These are phyloP conservation scores for Metschnikowia koreensis DNA, from an alignment of 805 yeast species.

Conservation along the genomic window DNA sequence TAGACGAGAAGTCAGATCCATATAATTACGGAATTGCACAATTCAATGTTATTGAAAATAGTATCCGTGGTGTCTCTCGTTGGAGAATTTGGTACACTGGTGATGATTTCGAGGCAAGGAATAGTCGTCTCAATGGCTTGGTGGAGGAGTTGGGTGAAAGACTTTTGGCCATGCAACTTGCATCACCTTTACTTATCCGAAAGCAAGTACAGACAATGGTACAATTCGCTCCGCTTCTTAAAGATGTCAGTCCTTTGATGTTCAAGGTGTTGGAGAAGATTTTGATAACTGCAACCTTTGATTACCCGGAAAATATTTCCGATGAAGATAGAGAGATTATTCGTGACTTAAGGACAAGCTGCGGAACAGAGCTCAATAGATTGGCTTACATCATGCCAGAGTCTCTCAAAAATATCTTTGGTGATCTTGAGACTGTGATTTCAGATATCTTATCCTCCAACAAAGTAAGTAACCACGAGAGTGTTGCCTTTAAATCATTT, in stretches of 20 bases:
- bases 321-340: conserved; percentile 79
- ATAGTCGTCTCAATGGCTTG: conserved; percentile 48
- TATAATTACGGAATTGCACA: conserved; percentile 77
- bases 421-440: conserved; percentile 80
- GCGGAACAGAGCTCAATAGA: conserved; percentile 93
- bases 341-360: conserved; percentile 82
- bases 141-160: conserved; percentile 73
- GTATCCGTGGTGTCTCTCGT: conserved; percentile 87
- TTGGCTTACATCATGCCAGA: conserved; percentile 95
- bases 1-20: conserved; percentile 62
- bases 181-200: conserved; percentile 77
- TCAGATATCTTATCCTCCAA: conserved; percentile 63
- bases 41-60: conserved; percentile 81
- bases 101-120: conserved; percentile 51
- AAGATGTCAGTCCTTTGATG: conserved; percentile 71
- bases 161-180: conserved; percentile 68
- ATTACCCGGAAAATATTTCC: conserved; percentile 62
- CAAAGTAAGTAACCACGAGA: conserved; percentile 84
- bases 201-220: conserved; percentile 90
- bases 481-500: conserved; percentile 91
- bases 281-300: conserved; percentile 78
- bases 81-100: conserved; percentile 92
- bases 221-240: conserved; percentile 86
- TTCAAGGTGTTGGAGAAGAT: conserved; percentile 83
- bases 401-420: conserved; percentile 73